Conservation (phyloP, 305 asterid species). For the Solanum hybrid region DNA sequence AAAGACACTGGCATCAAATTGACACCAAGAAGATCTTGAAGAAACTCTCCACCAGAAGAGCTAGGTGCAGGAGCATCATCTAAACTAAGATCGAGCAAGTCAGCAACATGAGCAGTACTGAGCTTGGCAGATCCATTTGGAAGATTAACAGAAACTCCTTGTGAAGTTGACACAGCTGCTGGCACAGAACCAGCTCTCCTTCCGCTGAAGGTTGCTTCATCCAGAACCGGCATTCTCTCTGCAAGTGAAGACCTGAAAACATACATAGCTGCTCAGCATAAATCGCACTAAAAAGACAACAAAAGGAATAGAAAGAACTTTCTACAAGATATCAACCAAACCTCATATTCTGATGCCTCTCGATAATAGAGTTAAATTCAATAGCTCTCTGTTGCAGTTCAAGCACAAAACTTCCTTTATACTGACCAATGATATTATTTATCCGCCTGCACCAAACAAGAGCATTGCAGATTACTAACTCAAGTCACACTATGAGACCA, state of each 20-base stretch:
- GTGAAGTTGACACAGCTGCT: slow-evolving; percentile 64
- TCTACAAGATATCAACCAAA: slow-evolving; percentile 13
- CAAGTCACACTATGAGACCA: background rate
- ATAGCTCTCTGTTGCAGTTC: slow-evolving; percentile 98
- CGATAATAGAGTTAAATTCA: slow-evolving; percentile 72
- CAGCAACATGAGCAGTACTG: slow-evolving; percentile 63
- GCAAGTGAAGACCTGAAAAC: slow-evolving; percentile 63
- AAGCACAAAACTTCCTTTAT: slow-evolving; percentile 76
- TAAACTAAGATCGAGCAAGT: slow-evolving; percentile 75
- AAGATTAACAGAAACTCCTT: slow-evolving; percentile 54
- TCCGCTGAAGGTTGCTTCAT: slow-evolving; percentile 77
- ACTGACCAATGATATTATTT: slow-evolving; percentile 46
- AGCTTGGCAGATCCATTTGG: slow-evolving; percentile 79
- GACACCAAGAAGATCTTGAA: slow-evolving; percentile 83
- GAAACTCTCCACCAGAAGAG: slow-evolving; percentile 68
- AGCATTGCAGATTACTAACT: background rate
- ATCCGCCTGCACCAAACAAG: slow-evolving; percentile 57
- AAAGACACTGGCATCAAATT: slow-evolving; percentile 48
- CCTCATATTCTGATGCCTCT: slow-evolving; percentile 82
- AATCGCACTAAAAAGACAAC: slow-evolving; percentile 1
- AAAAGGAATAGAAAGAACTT: background rate
- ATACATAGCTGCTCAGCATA: slow-evolving; percentile 9
- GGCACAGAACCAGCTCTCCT: slow-evolving; percentile 80
- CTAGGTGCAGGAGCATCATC: slow-evolving; percentile 62
- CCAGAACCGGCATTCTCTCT: slow-evolving; percentile 97